Evolutionary conservation across 2,329 filamentous ascomycete species (phyloP), one percentile per base, ranked within the genome.

Genomic region (Verticillium nubilum): DNA sequence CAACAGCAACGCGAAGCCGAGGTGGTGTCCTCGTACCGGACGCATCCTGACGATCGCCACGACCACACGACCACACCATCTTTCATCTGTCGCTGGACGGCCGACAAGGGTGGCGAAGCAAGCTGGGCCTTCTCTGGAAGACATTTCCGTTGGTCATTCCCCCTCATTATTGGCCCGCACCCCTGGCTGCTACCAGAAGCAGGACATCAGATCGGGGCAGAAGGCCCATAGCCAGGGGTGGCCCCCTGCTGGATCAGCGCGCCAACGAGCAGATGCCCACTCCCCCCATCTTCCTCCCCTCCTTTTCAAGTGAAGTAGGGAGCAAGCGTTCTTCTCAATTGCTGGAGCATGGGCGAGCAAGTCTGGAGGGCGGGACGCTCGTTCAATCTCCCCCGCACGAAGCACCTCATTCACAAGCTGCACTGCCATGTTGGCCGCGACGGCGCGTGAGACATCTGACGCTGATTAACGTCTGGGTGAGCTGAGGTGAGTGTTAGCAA

Each of bases 251-350:
- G 42, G 42, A 4, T 50, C 42, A 23, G 42, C 19, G 37, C 37
- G 42, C 42, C 42, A 50, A 50, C n/a, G 42, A 19, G 12, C 7
- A n/a, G n/a, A n/a, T n/a, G n/a, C n/a, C n/a, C n/a, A n/a, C n/a
- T n/a, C n/a, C 42, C 9, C n/a, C 52, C 52, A 47, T 69, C 63
- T 65, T 71, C 73, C 68, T 70, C 52, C 69, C 63, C 66, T 71
- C 73, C 69, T 70, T 72, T 62, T 73, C 72, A 19, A 72, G 64
- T 56, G 6, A 19, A 5, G 13, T 37, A 37, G 15, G 33, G 6
- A 17, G 33, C 6, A 17, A n/a, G 33, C 33, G 33, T 25, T 23
- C 42, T 12, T 13, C 19, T 50, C 42, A 15, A 37, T 25, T 10
- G 42, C 29, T 31, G 29, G 29, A n/a, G 29, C 29, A 50, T 50